Conservation (phyloP, 2,329 filamentous ascomycete species). For the Emergomyces pasteurianus region DNA sequence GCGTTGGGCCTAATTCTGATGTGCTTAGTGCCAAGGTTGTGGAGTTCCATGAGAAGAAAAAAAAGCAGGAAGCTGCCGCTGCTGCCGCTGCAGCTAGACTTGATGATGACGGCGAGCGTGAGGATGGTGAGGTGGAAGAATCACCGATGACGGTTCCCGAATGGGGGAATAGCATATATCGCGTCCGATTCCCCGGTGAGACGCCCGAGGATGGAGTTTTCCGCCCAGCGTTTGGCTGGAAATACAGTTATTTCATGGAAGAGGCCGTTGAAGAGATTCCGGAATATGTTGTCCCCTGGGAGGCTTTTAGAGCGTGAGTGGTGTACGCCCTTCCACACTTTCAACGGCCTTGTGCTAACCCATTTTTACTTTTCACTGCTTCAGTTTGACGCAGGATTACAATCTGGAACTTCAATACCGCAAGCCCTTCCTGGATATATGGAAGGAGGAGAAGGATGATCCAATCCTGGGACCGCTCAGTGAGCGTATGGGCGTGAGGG, state of each 20-base stretch:
- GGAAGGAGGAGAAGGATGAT: conserved; percentile 83
- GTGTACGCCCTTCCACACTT: neutral
- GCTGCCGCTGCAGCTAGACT: conserved; percentile 28
- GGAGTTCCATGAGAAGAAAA: conserved; percentile 53
- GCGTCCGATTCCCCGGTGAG: conserved; percentile 72
- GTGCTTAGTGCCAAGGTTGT: conserved; percentile 70
- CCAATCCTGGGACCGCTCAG: conserved; percentile 68
- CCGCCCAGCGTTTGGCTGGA: conserved; percentile 91
- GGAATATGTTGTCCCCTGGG: conserved; percentile 97
- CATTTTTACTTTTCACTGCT: conserved; percentile 4
- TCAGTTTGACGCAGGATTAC: conserved; percentile 74
- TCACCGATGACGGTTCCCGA: conserved; percentile 54
- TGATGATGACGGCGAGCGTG: conserved; percentile 20
- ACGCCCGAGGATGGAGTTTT: conserved; percentile 82
- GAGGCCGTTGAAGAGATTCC: conserved; percentile 94
- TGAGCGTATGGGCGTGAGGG: conserved; percentile 89
- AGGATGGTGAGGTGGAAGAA: conserved; percentile 44
- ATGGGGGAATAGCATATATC: conserved; percentile 92
- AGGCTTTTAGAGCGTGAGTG: conserved; percentile 70
- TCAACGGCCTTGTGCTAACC: neutral
- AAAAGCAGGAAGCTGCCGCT: conserved; percentile 31
- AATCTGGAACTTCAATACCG: conserved; percentile 93
- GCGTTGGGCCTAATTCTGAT: conserved; percentile 94
- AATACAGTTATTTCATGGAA: conserved; percentile 91
- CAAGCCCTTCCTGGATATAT: conserved; percentile 80